Percentiles rank a stretch among this genome's conserved stretches.
phyloP scores from a whole-genome alignment of 2,329 filamentous ascomycete species.

The Colletotrichum sp. region DNA sequence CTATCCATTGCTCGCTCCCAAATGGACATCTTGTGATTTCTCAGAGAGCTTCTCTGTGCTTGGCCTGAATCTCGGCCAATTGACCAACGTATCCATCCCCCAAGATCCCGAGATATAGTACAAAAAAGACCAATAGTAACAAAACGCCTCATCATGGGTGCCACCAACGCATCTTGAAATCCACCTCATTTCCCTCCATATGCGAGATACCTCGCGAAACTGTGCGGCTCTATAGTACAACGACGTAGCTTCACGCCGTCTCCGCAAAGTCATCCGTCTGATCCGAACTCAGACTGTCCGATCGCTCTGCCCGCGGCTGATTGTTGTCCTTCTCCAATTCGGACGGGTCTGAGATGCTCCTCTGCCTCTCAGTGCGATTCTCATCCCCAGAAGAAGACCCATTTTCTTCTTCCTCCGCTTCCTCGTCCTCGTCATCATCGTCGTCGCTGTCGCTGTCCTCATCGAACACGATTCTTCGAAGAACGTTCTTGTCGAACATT shows the following conservation, averaged over 20 bases:
- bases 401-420: slow-evolving; percentile 55
- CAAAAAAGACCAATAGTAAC: slow-evolving; percentile 8
- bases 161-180: neutral
- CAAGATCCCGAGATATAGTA: slow-evolving; percentile 17
- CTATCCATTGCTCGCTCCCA: slow-evolving; percentile 13
- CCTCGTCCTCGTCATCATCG: slow-evolving; percentile 44
- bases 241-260: neutral
- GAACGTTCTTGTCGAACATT: slow-evolving; percentile 88
- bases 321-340: slow-evolving; percentile 5
- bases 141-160: slow-evolving; percentile 13
- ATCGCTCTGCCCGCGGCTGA: neutral
- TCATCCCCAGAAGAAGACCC: slow-evolving; percentile 50
- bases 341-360: slow-evolving; percentile 51
- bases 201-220: neutral
- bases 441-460: slow-evolving; percentile 73
- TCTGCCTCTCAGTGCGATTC: slow-evolving; percentile 60
- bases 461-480: slow-evolving; percentile 84
- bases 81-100: slow-evolving; percentile 13
- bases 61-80: neutral
- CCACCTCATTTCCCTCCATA: neutral
- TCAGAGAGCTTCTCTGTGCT: neutral
- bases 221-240: neutral
- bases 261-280: slow-evolving; percentile 6
- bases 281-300: slow-evolving; percentile 8
- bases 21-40: neutral